Conservation (phyloP, 768 basidiomycete species). For the Rhizopogon sp. region DNA sequence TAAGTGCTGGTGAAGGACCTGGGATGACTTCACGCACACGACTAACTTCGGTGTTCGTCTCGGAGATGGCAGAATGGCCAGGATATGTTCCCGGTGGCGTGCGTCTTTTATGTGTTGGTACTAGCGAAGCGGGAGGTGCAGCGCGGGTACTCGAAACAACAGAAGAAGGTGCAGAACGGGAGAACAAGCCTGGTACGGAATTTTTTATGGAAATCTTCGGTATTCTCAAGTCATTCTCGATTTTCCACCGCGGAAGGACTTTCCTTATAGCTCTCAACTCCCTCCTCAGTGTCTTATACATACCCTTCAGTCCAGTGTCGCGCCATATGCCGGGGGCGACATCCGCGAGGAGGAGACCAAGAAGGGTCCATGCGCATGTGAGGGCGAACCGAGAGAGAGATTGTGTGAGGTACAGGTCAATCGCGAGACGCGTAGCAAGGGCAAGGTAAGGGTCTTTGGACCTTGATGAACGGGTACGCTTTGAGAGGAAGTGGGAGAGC, state of each 20-base stretch:
- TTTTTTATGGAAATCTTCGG: neutral
- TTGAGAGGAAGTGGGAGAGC: slow-evolving; percentile 65
- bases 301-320: slow-evolving; percentile 33
- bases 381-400: slow-evolving; percentile 40
- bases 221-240: slow-evolving; percentile 19
- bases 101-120: slow-evolving; percentile 19
- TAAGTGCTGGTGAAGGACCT: slow-evolving; percentile 22
- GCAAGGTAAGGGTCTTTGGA: slow-evolving; percentile 70
- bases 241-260: slow-evolving; percentile 25
- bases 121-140: slow-evolving; percentile 14
- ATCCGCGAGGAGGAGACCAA: slow-evolving; percentile 51
- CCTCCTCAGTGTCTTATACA: slow-evolving; percentile 33
- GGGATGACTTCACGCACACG: slow-evolving; percentile 12
- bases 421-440: slow-evolving; percentile 61
- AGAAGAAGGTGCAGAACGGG: slow-evolving; percentile 11
- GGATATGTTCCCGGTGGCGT: slow-evolving; percentile 26
- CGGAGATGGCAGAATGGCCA: slow-evolving; percentile 25
- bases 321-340: slow-evolving; percentile 42
- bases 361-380: slow-evolving; percentile 47
- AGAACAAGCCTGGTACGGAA: neutral
- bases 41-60: slow-evolving; percentile 23
- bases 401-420: slow-evolving; percentile 67
- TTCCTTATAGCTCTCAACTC: slow-evolving; percentile 27
- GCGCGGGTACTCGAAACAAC: slow-evolving; percentile 17
- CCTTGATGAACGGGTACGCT: slow-evolving; percentile 38